These are phyloP conservation scores for Verticillium klebahnii DNA, from an alignment of 2,329 filamentous ascomycete genomes.

Conservation along the genomic window DNA sequence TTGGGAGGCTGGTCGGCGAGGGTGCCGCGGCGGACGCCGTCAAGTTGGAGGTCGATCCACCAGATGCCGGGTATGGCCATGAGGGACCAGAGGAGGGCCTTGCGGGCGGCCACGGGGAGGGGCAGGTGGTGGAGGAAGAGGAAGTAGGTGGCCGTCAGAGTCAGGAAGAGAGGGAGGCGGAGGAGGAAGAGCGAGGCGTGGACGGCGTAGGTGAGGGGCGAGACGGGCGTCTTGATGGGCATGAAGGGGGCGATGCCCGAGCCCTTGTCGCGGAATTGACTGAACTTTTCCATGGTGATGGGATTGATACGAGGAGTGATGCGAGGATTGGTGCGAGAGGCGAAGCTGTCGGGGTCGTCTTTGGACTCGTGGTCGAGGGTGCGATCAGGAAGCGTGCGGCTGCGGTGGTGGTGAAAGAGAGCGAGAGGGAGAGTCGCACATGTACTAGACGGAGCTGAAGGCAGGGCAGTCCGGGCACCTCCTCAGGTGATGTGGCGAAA, in stretches of 20 bases:
- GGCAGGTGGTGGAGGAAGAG: slow-evolving; percentile 78
- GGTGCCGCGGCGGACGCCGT: slow-evolving; percentile 90
- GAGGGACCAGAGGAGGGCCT: slow-evolving; percentile 82
- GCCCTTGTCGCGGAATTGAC: slow-evolving; percentile 86
- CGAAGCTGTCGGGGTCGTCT: neutral
- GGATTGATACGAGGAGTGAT: no score
- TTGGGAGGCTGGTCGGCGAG: slow-evolving; percentile 68
- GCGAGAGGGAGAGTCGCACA: no score
- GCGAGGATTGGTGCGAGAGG: neutral
- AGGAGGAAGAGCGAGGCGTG: slow-evolving; percentile 72
- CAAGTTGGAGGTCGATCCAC: slow-evolving; percentile 98
- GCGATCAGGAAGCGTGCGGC: no score
- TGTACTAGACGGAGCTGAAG: neutral
- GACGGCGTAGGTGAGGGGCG: slow-evolving; percentile 58
- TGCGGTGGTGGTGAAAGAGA: no score
- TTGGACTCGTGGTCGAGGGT: no score
- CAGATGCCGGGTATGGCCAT: slow-evolving; percentile 88
- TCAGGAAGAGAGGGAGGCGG: slow-evolving; percentile 73
- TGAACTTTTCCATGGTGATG: slow-evolving; percentile 83
- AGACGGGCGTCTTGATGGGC: slow-evolving; percentile 65
- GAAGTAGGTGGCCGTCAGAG: slow-evolving; percentile 68
- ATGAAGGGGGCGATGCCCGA: slow-evolving; percentile 96
- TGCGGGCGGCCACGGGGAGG: slow-evolving; percentile 58
- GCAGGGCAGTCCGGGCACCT: neutral
- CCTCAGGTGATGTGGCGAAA: neutral